These are phyloP conservation scores for Suhomyces kunorum DNA, from an alignment of 1,139 yeast genomes.

Conservation along the genomic window DNA sequence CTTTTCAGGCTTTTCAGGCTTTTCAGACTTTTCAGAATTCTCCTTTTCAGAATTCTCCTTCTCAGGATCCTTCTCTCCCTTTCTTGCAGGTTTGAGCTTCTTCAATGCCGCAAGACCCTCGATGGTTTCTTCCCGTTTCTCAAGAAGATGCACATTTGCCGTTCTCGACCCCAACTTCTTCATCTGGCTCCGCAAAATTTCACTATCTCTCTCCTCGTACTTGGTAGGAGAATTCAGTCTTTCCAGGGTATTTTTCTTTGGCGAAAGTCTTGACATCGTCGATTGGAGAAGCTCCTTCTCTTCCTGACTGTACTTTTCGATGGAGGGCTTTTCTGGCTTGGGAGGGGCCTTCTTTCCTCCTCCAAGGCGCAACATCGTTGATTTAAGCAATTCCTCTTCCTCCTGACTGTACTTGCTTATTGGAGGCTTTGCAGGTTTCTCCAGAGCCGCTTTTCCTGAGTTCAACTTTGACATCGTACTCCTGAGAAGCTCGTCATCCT, in stretches of 20 bases:
- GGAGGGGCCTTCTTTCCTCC: slow-evolving; percentile 16
- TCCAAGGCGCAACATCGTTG: slow-evolving; percentile 17
- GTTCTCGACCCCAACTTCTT: slow-evolving; percentile 19
- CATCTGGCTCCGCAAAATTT: slow-evolving; percentile 27
- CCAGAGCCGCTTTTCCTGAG: slow-evolving; percentile 15
- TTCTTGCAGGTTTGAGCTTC: slow-evolving; percentile 16
- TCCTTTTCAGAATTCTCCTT: not conserved
- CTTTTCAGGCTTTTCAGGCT: slow-evolving; percentile 1
- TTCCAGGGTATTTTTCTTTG: slow-evolving; percentile 12
- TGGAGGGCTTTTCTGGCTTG: slow-evolving; percentile 21
- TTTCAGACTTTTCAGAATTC: not conserved
- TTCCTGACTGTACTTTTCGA: slow-evolving; percentile 15
- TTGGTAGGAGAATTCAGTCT: slow-evolving; percentile 18
- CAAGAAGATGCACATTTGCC: slow-evolving; percentile 12
- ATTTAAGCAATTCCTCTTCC: slow-evolving; percentile 18
- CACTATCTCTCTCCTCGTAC: slow-evolving; percentile 28
- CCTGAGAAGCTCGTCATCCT: slow-evolving; percentile 17
- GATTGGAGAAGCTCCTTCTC: slow-evolving; percentile 18
- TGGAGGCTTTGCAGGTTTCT: slow-evolving; percentile 22
- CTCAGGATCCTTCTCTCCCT: not conserved
- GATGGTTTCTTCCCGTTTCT: slow-evolving; percentile 11
- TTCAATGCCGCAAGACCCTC: slow-evolving; percentile 23
- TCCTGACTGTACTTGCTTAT: slow-evolving; percentile 15
- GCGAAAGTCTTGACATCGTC: slow-evolving; percentile 17
- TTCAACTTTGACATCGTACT: slow-evolving; percentile 17